Evolutionary conservation across 2,329 filamentous ascomycete genomes (phyloP), one percentile per base, ranked within the genome.

Genomic region (Passalora sequoiae): DNA sequence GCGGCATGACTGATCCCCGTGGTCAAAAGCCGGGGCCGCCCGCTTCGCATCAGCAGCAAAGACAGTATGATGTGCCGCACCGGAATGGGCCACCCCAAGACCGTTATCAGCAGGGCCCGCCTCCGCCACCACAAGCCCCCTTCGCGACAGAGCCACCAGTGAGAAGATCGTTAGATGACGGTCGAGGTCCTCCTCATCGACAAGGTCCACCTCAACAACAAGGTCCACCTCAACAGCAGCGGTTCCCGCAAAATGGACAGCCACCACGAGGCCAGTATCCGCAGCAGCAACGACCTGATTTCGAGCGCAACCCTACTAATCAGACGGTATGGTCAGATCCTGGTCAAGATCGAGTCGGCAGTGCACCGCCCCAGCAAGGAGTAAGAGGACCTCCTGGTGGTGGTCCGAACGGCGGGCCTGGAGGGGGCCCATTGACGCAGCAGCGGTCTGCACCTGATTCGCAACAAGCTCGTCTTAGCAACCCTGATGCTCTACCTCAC

Each of bases 401-500:
- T 16, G 28, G 29, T 9, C 17, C 17, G 8, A 9, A 32, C 15
- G 32, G 17, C 4, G 32, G 16, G 15, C 20, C 35, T 13, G 45
- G 32, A 32, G 61, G 53, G 3, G 50, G 50, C 8, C 57, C 62
- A 15, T 46, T 60, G 24, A 51, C 48, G 12, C 55, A 59, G 45
- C 58, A 52, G 30, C 51, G 51, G 9, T 56, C 54, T 29, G 47
- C 50, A 10, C 49, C 49, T 3, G 50, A 51, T 6, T 17, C 17
- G 9, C 46, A 45, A 17, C 38, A 39, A 15, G 36, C 47, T 16
- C 53, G 43, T 8, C 33, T 36, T 20, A 65, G 61, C 42, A 75
- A 76, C 36, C 73, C 76, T 2, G 77, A 80, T 60, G 66, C 74
- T 6, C 66, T 79, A 10, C 75, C 76, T 21, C 65, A 72, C 33